Base-by-base conservation (phyloP, 1,284 basidiomycete genomes). In the Limonomyces culmigenus region DNA sequence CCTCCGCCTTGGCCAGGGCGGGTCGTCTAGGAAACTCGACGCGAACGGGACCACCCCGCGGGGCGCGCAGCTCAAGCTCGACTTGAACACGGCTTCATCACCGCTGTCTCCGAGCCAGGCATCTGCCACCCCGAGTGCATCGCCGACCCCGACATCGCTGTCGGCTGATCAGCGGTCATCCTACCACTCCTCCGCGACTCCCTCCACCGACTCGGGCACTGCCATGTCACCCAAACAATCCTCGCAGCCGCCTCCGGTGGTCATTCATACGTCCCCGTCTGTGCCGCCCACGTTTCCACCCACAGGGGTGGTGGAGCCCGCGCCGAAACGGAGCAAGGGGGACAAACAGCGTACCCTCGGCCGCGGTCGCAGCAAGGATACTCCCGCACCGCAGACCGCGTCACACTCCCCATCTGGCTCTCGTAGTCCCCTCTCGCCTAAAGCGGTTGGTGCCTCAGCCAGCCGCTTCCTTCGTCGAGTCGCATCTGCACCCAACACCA, bases 401-500 rank as follows among this genome's bases (percentile, higher is more conserved):
- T 29, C 41, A 20, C 34, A 34, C 21, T 16, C 34, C 17, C 18
- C 38, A 53, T 59, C 54, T 42, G 53, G 54, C 50, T 47, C 48
- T 51, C 8, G n/a, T 51, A 46, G 58, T 43, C 48, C 63, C 14
- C 56, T 78, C 21, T 74, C 70, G 5, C 72, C 78, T 25, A 75
- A 68, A 48, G 62, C 66, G 13, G 64, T 81, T 53, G 60, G 72
- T 32, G 72, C 73, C 13, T 71, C 74, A 1, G 80, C 85, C 5
- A 69, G 78, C 34, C 74, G 88, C 19, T 89, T 95, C 56, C 74
- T 98, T 29, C 77, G 93, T 35, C 76, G 93, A 29, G 93, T 97
- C 32, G 89, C 92, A 2, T 95, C 89, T 16, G 92, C 92, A 2
- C 93, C 93, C 2, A 97, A 97, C 53, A 80, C 89, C 33, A 98